Evolutionary conservation across 208 protist species (phyloP).

Genomic region (Entamoeba nuttalli): DNA sequence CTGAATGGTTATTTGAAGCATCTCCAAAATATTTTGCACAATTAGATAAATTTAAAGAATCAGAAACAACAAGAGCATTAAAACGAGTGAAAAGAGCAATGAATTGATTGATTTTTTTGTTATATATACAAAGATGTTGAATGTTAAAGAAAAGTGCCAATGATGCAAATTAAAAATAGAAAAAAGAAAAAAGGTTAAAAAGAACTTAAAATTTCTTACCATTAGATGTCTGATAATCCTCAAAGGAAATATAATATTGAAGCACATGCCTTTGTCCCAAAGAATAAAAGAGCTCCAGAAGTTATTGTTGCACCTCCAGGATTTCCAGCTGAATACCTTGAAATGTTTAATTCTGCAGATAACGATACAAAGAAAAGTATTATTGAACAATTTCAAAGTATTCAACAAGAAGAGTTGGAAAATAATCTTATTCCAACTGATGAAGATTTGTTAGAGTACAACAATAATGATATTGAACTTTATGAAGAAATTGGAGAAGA

Average conservation of each 20-base stretch:
- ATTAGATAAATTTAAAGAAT: neutral
- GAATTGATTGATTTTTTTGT: no score
- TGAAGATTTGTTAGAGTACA: neutral
- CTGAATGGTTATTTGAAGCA: neutral
- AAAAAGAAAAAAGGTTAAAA: no score
- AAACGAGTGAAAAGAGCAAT: neutral
- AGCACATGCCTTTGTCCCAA: neutral
- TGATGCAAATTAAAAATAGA: no score
- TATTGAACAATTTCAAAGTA: neutral
- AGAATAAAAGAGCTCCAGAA: neutral
- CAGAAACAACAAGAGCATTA: neutral
- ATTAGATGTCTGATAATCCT: no score
- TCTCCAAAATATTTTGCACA: slow-evolving; percentile 21
- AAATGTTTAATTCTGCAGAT: neutral
- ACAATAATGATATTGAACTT: neutral
- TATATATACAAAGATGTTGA: no score
- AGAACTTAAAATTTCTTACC: no score
- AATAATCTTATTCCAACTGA: neutral
- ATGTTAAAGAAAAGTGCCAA: no score
- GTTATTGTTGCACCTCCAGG: neutral
- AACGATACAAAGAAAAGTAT: neutral
- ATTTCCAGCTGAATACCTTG: neutral
- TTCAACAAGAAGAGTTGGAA: neutral
- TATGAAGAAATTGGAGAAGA: no score
- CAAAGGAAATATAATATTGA: no score